Evolutionary conservation across 208 protist species (phyloP), one percentile per base, ranked within the genome.

Genomic region (Wallacemonas sp.): DNA sequence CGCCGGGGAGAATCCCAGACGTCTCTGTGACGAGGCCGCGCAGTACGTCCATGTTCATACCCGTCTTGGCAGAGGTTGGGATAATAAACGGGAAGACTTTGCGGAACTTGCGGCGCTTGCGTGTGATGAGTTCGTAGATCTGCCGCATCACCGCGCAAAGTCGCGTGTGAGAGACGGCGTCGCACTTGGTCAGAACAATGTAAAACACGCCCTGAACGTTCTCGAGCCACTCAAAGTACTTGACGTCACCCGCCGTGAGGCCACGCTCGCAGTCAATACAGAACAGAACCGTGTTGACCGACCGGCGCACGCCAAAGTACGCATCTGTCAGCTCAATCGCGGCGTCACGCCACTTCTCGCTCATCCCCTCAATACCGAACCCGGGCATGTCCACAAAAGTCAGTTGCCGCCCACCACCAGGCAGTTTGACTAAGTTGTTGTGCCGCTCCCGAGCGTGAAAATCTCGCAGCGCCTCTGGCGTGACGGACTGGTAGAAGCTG

Each of bases 341-440:
- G 21, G 85, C 80, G 65, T 97, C 91, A 58, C 88, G 77, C 87
- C 88, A 97, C 51, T 82, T 46, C 15, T 93, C 87, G 47, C 81
- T 92, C 91, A 97, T 97, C 1, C 91, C 91, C 46, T 92, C 85
- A 51, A 97, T 88, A 45, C 91, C 91, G 63, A 86, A 97, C n/a
- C 91, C 91, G 0, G 91, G 91, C 47, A 97, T 66, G 60, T 97
- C 91, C 21, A 97, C 91, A 81, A 97, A 94, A 3, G 91, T 97
- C 8, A 97, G 77, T 63, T 97, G 88, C 19, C 88, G 74, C 0
- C 91, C 91, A 26, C 84, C 82, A 47, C 85, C 87, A 24, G 91
- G 91, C 14, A 97, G 73, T 70, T 90, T 94, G 31, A 97, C 87
- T 8, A 97, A 71, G 33, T 88, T 79, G 42, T 94, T 88, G 70